Evolutionary conservation across 257 asterid genomes (phyloP).

Genomic region (Sherardia arvensis): DNA sequence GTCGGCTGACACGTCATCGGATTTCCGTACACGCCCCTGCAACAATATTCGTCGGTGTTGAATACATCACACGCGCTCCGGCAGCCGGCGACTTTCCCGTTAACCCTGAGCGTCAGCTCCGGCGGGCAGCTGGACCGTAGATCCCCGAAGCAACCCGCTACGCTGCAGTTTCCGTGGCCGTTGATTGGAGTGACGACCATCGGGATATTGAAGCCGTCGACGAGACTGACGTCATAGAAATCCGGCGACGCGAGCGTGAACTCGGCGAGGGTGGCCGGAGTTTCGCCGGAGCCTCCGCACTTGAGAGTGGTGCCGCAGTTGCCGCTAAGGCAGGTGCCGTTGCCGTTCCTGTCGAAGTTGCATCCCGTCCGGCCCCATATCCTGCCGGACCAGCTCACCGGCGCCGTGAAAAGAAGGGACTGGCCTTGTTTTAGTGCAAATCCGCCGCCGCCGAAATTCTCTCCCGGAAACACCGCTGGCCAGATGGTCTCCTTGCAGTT

Average conservation of each 20-base stretch:
- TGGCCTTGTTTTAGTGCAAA: constrained; percentile 55
- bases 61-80: constrained; percentile 88
- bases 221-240: constrained; percentile 87
- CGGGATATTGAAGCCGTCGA: constrained; percentile 87
- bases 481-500: constrained; percentile 75
- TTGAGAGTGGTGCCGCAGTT: constrained; percentile 57
- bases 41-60: constrained; percentile 81
- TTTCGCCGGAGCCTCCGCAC: constrained; percentile 52
- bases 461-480: constrained; percentile 82
- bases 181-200: constrained; percentile 57
- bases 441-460: constrained; percentile 68
- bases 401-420: constrained; percentile 52
- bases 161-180: constrained; percentile 64
- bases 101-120: constrained; percentile 45
- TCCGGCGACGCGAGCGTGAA: constrained; percentile 55
- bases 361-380: constrained; percentile 93
- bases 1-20: constrained; percentile 75
- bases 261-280: constrained; percentile 87
- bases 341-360: constrained; percentile 62
- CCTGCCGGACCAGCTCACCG: constrained; percentile 67
- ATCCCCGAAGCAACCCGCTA: constrained; percentile 70
- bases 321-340: constrained; percentile 72
- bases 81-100: constrained; percentile 55
- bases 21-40: constrained; percentile 65
- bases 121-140: constrained; percentile 52